Evolutionary conservation across 306 rosid species (phyloP).

Genomic region (Prunus dulcis): DNA sequence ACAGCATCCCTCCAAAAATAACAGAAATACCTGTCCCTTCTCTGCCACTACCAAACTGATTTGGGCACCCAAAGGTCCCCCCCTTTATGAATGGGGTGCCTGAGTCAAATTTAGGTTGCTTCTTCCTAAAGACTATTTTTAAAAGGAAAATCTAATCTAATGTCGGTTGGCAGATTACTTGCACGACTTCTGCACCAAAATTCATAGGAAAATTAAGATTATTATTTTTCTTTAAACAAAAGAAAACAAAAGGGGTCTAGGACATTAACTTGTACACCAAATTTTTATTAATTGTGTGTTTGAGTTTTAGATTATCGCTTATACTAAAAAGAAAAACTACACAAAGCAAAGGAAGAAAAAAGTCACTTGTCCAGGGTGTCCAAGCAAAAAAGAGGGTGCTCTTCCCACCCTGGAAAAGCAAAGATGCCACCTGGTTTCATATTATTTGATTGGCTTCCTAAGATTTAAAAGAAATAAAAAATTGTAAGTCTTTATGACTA

Average conservation of each 20-base stretch:
- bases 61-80: neutral
- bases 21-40: slow-evolving; percentile 17
- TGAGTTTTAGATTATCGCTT: too few relatives aligned
- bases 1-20: slow-evolving; percentile 4
- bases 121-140: neutral
- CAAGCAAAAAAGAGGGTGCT: slow-evolving; percentile 14
- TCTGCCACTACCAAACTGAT: neutral
- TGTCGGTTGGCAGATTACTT: slow-evolving; percentile 14
- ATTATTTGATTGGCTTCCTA: neutral
- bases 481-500: neutral
- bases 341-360: neutral
- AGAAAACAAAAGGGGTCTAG: too few relatives aligned
- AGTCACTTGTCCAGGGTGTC: neutral
- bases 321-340: neutral
- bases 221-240: neutral
- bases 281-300: too few relatives aligned
- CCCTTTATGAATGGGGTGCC: neutral
- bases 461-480: neutral
- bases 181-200: neutral
- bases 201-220: neutral
- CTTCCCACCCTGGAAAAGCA: slow-evolving; percentile 13
- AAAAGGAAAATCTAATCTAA: neutral
- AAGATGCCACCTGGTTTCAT: slow-evolving; percentile 21
- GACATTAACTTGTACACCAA: accelerated
- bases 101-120: neutral